Percentiles rank a stretch among this genome's conserved stretches.
phyloP scores from a whole-genome alignment of 202 grass and related monocot species.

The Schoenoplectus tabernaemontani region DNA sequence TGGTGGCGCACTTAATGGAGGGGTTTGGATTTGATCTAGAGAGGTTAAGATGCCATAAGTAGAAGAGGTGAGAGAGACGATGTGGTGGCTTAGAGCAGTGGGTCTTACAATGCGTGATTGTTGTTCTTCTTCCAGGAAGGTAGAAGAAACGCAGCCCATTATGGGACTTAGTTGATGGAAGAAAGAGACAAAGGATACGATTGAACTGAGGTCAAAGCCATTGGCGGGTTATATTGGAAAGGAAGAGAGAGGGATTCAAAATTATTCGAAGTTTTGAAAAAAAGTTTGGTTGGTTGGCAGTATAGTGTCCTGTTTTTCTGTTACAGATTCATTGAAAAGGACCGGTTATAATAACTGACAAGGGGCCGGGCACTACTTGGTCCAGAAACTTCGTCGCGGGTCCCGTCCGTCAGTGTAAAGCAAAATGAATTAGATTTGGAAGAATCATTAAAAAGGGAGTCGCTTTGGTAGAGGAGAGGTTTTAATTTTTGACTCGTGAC shows the following conservation, averaged over 20 bases:
- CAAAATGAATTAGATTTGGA: not conserved
- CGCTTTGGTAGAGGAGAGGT: slow-evolving; percentile 17
- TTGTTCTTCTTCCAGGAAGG: slow-evolving; percentile 38
- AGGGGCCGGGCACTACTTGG: not conserved
- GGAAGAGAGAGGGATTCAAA: not conserved
- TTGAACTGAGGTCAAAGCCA: slow-evolving; percentile 6
- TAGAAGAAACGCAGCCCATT: slow-evolving; percentile 66
- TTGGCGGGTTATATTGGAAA: slow-evolving; percentile 19
- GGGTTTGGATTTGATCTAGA: slow-evolving; percentile 4
- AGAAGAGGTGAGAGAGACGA: slow-evolving; percentile 83
- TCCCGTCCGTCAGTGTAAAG: not conserved
- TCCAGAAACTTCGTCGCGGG: not conserved
- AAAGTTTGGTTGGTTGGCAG: not conserved
- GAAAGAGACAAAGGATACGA: slow-evolving; percentile 6
- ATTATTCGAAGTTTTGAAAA: slow-evolving; percentile 19
- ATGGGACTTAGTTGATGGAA: not conserved
- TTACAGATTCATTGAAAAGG: not conserved
- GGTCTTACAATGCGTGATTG: slow-evolving; percentile 50
- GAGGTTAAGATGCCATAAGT: slow-evolving; percentile 70
- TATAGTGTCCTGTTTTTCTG: not conserved
- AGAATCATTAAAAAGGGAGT: not conserved
- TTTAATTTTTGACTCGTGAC: slow-evolving; percentile 25
- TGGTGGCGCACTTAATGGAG: not conserved
- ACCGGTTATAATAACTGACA: not conserved
- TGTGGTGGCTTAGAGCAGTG: slow-evolving; percentile 38